Conservation (phyloP, 371 early-diverging fungal genomes). For the Cladochytrium tenue region DNA sequence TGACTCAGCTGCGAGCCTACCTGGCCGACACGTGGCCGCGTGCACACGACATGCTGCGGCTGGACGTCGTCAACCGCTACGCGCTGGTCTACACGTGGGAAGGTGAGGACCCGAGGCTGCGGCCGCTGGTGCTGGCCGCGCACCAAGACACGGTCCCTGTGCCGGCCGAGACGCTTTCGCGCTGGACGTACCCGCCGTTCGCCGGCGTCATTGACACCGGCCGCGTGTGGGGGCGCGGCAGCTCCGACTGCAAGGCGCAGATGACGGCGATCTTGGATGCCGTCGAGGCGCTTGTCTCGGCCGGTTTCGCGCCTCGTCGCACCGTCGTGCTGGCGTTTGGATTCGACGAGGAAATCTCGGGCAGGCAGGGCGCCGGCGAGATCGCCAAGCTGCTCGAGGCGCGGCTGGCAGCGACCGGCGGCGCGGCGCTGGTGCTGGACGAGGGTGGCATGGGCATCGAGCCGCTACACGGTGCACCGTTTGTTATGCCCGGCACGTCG, state of each 20-base stretch:
- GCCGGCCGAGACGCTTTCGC: conserved; percentile 14
- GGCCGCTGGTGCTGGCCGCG: conserved; percentile 34
- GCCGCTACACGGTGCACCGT: conserved; percentile 7
- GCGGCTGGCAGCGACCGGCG: conserved; percentile 8
- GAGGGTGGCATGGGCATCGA: conserved; percentile 28
- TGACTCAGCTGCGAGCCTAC: conserved; percentile 3
- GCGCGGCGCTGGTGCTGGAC: conserved; percentile 34
- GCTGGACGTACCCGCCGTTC: conserved; percentile 45
- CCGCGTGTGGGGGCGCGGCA: conserved; percentile 42
- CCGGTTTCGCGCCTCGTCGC: conserved; percentile 25
- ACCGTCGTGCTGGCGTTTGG: conserved; percentile 44
- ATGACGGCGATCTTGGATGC: conserved; percentile 14
- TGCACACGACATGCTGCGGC: conserved; percentile 22
- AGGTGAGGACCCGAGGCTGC: conserved; percentile 19
- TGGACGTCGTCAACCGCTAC: conserved; percentile 36
- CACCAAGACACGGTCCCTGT: conserved; percentile 46
- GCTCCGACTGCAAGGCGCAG: conserved; percentile 37
- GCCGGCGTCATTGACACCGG: conserved; percentile 22
- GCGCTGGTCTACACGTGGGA: conserved; percentile 40
- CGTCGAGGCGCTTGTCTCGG: conserved; percentile 28
- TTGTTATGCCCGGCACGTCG: conserved; percentile 24
- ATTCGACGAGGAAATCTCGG: conserved; percentile 46
- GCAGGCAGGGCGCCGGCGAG: conserved; percentile 18
- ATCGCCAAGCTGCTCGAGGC: conserved; percentile 15
- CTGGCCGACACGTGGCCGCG: conserved; percentile 4